A percentile compares a stretch with the other conserved stretches of the same genome.
Conservation (phyloP, 768 basidiomycete genomes). For the Grammothele lineata region DNA sequence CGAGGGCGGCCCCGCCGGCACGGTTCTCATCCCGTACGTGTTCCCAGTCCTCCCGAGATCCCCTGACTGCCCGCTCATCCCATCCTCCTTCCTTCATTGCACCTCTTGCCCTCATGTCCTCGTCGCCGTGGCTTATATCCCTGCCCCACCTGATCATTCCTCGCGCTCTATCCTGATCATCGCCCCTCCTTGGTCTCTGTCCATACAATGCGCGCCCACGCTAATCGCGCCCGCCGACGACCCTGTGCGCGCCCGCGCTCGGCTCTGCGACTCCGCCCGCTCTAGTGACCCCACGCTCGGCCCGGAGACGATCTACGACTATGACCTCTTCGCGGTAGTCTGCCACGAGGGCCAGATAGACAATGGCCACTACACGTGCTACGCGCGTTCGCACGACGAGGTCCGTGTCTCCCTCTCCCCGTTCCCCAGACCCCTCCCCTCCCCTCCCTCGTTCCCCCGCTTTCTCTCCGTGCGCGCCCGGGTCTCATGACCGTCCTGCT, state of each 20-base stretch:
- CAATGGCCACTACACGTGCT: slow-evolving; percentile 93
- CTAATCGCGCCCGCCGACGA: no score
- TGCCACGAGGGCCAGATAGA: slow-evolving; percentile 94
- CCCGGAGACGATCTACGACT: slow-evolving; percentile 73
- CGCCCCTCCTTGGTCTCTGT: no score
- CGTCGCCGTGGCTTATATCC: no score
- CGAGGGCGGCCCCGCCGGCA: slow-evolving; percentile 16
- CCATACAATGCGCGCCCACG: no score
- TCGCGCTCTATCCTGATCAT: background rate
- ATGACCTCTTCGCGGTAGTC: slow-evolving; percentile 90
- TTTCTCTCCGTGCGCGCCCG: slow-evolving; percentile 1
- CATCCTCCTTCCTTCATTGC: background rate
- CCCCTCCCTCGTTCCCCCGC: background rate
- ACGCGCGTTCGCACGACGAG: slow-evolving; percentile 79
- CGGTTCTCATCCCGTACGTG: slow-evolving; percentile 17
- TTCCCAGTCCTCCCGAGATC: background rate
- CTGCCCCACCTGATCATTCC: background rate
- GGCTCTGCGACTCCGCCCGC: background rate
- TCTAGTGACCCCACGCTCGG: slow-evolving; percentile 39
- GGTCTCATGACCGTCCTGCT: background rate
- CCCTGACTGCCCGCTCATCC: background rate
- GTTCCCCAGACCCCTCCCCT: background rate
- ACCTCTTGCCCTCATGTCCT: background rate
- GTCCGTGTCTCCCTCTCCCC: slow-evolving; percentile 37
- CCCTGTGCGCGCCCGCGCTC: no score